Base-by-base conservation (phyloP, 176 grass and related monocot species). In the Areca catechu region DNA sequence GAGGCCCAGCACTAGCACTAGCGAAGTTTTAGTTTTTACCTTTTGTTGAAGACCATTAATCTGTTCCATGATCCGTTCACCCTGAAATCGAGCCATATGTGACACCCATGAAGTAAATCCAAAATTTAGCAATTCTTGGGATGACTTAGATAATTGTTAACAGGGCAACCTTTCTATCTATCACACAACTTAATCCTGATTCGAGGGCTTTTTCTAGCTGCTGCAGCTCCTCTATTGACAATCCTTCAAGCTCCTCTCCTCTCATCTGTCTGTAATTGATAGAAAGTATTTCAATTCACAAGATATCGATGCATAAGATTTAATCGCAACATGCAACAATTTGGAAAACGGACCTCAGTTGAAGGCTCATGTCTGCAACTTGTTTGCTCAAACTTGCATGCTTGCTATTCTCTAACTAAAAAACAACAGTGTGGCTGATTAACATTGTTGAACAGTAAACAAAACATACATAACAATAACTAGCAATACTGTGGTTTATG, bases 201-300 rank as follows among this genome's bases (percentile, higher is more conserved):
- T 98, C 93, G 15, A 98, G 93, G 20, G 81, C 80, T 70, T 55
- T 92, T 78, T 98, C 93, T 62, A 98, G 77, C 62, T 76, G 76
- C 25, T 88, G 83, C 62, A 98, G 60, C 68, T 98, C 78, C 43
- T 73, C 86, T 15, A 85, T 61, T 80, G 65, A 82, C 52, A 92
- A 61, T 28, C 71, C 74, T 17, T 91, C 78, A 80, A 98, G 87
- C 25, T 82, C 81, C 73, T 98, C 84, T 62, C 93, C 93, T 80
- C 81, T 88, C 93, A 98, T 78, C 60, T 83, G 87, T 56, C 93
- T 98, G 60, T 48, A 77, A 24, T 27, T 5, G 23, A 63, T 49
- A 12, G 15, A 71, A 56, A 49, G 56, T 51, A 22, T 54, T 28
- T 48, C 14, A 28, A 12, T 43, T 43, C 1, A 12, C 34, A 43